Evolutionary conservation across 2,329 filamentous ascomycete species (phyloP), one percentile per base, ranked within the genome.

Genomic region (Penicillium sclerotigenum): DNA sequence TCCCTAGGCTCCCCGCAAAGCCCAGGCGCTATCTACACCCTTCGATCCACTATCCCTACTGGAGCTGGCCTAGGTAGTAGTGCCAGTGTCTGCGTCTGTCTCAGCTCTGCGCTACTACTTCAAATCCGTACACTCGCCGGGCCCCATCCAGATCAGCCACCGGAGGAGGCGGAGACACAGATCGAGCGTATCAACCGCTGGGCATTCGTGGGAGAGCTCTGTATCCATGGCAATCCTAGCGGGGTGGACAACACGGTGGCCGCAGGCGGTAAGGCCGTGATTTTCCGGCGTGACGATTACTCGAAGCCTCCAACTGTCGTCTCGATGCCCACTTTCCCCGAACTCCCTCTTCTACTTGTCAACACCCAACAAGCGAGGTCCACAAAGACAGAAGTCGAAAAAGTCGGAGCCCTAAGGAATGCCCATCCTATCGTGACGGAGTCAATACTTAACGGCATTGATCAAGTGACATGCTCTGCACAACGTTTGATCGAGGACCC

Each of bases 241-340:
- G 94, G 94, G 0, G 90, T 99, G 41, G 94, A 99, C 76, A 99
- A 99, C 74, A 99, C 94, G 3, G 93, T 99, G 28, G 83, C 93
- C 13, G 89, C 92, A 13, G 90, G 95, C 67, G 94, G 94, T 55
- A 97, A 96, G 76, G 94, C 92, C 0, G 91, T 99, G 1, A 80
- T 97, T 3, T 99, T 96, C 77, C 88, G 93, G 68, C 83, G 92
- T 50, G 83, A 80, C 48, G 88, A 95, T 70, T 90, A 92, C 72
- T 80, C 80, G 56, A 87, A 88, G 69, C 90, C 92, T 3, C 91
- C 93, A 0, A 77, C 78, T 0, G 91, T 97, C 5, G 83, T 81
- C 11, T 84, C 91, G 1, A 75, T 99, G 1, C 90, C 88, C 77
- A 86, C 90, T 64, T 97, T 99, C 70, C 94, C 95, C 1, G 91